Evolutionary conservation across 768 basidiomycete genomes (phyloP).

Genomic region (Suillus cothurnatus): DNA sequence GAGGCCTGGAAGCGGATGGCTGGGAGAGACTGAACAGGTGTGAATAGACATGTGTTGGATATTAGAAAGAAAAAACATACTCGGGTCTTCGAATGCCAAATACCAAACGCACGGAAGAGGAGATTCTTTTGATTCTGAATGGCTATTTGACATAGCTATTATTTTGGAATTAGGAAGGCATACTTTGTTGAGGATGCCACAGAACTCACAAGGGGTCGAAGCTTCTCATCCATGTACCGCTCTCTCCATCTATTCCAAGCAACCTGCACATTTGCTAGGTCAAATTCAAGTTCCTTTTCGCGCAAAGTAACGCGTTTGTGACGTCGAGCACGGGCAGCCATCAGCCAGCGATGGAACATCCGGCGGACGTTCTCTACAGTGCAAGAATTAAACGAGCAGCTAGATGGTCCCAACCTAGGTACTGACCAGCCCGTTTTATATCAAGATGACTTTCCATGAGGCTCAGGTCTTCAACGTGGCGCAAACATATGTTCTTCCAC

Average conservation of each 20-base stretch:
- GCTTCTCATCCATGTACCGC: constrained; percentile 60
- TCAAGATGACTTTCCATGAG: constrained; percentile 85
- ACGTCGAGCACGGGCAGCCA: constrained; percentile 58
- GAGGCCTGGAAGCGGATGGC: constrained; percentile 76
- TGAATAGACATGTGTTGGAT: constrained; percentile 10
- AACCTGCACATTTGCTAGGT: constrained; percentile 47
- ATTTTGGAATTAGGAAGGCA: constrained; percentile 11
- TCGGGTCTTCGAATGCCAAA: constrained; percentile 77
- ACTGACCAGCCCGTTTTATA: constrained; percentile 75
- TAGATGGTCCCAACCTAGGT: constrained; percentile 5
- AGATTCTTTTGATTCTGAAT: constrained; percentile 60
- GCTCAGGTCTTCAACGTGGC: constrained; percentile 70
- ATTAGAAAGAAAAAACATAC: constrained; percentile 40
- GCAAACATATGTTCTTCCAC: constrained; percentile 64
- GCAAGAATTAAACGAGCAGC: constrained; percentile 7
- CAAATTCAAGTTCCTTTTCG: constrained; percentile 64
- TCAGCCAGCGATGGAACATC: constrained; percentile 71
- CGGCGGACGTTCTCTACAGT: constrained; percentile 63
- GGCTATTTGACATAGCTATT: constrained; percentile 47
- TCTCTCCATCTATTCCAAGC: constrained; percentile 86
- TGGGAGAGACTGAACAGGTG: constrained; percentile 61
- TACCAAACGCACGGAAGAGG: constrained; percentile 66
- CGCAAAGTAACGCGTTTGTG: constrained; percentile 61
- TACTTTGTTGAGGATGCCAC: not conserved
- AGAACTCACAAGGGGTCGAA: constrained; percentile 62